Evolutionary conservation across 2,329 filamentous ascomycete genomes (phyloP).

Genomic region (Grosmannia serpens): DNA sequence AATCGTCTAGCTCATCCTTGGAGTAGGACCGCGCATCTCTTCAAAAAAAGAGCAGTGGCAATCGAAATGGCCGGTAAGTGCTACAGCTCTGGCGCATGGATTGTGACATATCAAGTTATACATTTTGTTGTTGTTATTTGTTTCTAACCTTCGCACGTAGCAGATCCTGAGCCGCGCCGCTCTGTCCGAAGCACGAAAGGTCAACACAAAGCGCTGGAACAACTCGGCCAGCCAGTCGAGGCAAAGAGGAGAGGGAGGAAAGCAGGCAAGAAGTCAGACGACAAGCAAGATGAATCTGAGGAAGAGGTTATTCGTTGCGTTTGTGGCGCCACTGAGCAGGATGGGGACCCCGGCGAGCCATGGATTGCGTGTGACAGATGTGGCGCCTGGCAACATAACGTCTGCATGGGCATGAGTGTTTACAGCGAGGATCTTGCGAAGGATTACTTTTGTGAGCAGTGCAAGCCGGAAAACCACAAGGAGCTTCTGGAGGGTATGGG

Average conservation of each 20-base stretch:
- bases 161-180: constrained; percentile 68
- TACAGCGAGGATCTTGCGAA: constrained; percentile 69
- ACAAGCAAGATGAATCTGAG: constrained; percentile 40
- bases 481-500: constrained; percentile 67
- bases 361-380: constrained; percentile 97
- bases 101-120: neutral
- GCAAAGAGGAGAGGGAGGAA: constrained; percentile 38
- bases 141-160: constrained; percentile 6
- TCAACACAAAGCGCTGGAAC: constrained; percentile 83
- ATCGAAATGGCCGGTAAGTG: constrained; percentile 11
- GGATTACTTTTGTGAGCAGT: constrained; percentile 87
- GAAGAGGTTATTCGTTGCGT: constrained; percentile 84
- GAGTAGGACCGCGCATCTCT: neutral
- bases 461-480: constrained; percentile 72
- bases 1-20: neutral
- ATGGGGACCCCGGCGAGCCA: constrained; percentile 74
- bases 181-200: constrained; percentile 95
- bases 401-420: constrained; percentile 78
- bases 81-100: neutral
- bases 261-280: constrained; percentile 49
- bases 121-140: neutral
- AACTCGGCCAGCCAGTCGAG: constrained; percentile 49
- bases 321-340: constrained; percentile 76
- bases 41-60: neutral
- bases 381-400: constrained; percentile 92